A percentile compares a stretch with the other conserved stretches of the same genome.
These are phyloP conservation scores for Cercospora zeina DNA, from an alignment of 2,329 filamentous ascomycete genomes.

Conservation along the genomic window DNA sequence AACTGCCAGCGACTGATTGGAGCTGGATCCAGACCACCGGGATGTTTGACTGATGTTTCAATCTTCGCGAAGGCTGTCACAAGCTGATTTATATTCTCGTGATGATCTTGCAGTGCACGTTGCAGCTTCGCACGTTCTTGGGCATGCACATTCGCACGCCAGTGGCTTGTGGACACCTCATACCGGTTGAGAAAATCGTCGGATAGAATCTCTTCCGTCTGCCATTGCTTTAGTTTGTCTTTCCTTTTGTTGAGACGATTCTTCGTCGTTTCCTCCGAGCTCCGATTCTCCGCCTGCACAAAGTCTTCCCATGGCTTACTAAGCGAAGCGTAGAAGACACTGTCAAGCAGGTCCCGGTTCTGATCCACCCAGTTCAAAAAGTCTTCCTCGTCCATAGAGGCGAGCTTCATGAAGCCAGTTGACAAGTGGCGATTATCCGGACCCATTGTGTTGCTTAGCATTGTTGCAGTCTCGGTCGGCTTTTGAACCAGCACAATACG, in stretches of 20 bases:
- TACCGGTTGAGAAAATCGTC: conserved; percentile 78
- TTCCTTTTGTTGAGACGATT: conserved; percentile 70
- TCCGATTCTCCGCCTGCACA: conserved; percentile 76
- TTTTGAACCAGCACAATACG: conserved; percentile 94
- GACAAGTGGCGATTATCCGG: conserved; percentile 70
- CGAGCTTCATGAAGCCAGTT: conserved; percentile 77
- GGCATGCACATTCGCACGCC: conserved; percentile 93
- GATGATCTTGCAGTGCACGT: conserved; percentile 83
- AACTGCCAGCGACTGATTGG: conserved; percentile 78
- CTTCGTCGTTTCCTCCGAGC: conserved; percentile 73
- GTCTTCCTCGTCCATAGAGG: conserved; percentile 82
- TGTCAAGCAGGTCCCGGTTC: conserved; percentile 74
- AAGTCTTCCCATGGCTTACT: conserved; percentile 87
- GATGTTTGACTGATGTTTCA: conserved; percentile 72
- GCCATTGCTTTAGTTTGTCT: conserved; percentile 81
- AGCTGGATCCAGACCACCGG: conserved; percentile 76
- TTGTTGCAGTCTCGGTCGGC: conserved; percentile 72
- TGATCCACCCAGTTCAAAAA: conserved; percentile 88
- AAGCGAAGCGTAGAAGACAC: conserved; percentile 77
- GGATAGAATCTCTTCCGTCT: conserved; percentile 63
- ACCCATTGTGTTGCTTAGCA: conserved; percentile 71
- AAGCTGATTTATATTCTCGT: conserved; percentile 81
- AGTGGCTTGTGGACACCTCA: conserved; percentile 81
- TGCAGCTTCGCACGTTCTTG: conserved; percentile 92
- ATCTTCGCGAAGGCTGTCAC: conserved; percentile 74